Evolutionary conservation across 225 moss, liverwort and hornwort species (phyloP).

Genomic region (Bryoerythrophyllum caledonicum): DNA sequence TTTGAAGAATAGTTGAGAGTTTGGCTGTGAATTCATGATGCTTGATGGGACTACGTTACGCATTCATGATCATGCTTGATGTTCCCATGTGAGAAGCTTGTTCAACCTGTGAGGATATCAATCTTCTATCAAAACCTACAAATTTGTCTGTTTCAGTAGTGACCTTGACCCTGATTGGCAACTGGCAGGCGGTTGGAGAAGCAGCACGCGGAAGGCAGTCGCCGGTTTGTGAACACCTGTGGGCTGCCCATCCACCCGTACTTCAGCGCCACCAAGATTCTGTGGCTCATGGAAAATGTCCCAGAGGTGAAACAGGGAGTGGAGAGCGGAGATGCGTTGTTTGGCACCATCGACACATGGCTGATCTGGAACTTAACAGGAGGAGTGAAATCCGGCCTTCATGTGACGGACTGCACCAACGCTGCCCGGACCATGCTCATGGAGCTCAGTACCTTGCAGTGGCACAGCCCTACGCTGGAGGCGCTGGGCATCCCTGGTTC

Average conservation of each 20-base stretch:
- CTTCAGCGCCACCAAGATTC: conserved; percentile 91
- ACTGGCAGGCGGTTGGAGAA: conserved; percentile 76
- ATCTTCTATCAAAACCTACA: too few relatives aligned
- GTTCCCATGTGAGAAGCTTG: too few relatives aligned
- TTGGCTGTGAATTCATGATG: too few relatives aligned
- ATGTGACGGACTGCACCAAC: conserved; percentile 94
- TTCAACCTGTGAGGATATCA: too few relatives aligned
- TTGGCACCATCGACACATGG: conserved; percentile 96
- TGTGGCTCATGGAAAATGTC: conserved; percentile 88
- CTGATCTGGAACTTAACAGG: conserved; percentile 98
- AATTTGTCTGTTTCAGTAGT: too few relatives aligned
- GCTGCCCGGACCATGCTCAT: conserved; percentile 95
- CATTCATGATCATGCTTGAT: too few relatives aligned
- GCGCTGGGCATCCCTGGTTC: conserved; percentile 64
- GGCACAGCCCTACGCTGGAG: conserved; percentile 81
- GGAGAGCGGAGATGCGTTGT: conserved; percentile 78
- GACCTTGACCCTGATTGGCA: neutral
- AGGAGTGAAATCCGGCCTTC: conserved; percentile 57
- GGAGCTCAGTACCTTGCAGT: conserved; percentile 81
- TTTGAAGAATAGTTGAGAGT: too few relatives aligned
- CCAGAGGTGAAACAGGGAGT: conserved; percentile 73
- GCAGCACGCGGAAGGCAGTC: conserved; percentile 58
- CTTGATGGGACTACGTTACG: too few relatives aligned
- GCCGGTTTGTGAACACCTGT: conserved; percentile 67
- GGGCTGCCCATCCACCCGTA: conserved; percentile 95